Base-by-base conservation (phyloP, 306 rosid species). In the Dryas octopetala region DNA sequence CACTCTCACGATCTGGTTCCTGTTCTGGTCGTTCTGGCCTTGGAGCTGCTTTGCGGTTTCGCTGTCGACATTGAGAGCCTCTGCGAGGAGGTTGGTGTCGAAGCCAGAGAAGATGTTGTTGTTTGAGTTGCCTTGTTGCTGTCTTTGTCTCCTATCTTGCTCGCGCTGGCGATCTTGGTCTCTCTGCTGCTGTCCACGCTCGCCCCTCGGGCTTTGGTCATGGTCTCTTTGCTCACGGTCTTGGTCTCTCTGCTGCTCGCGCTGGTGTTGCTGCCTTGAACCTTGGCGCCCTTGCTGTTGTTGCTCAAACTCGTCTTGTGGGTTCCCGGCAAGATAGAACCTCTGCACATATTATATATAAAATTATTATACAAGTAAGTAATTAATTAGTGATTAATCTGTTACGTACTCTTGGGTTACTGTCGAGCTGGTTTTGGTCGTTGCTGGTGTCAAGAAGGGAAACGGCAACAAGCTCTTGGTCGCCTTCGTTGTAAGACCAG, bases 391-490 rank as follows among this genome's bases (percentile, higher is more conserved):
- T 13, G 5, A 6, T 61, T 4, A 52, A 41, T 17, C 19, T 10
- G 12, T 0, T 57, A 12, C 61, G 61, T 80, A 88, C 97, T 66
- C 93, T 79, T 0, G 96, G 97, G 13, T 16, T 28, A 7, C 49
- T 48, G 54, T 92, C 96, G 16, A 92, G 97, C 73, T 90, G 89
- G 87, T 92, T 88, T 12, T 9, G 67, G 0, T 12, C 0, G 86
- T 66, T 92, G 71, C 65, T 16, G 66, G 74, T 78, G 80, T 90
- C 81, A 1, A 79, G 80, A 53, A 92, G 88, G 71, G 46, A 44
- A 64, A 90, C 23, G 7, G 79, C 32, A 5, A 88, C 83, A 26
- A 90, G 66, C 2, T 19, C 14, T 14, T 52, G 10, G 7, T 77
- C 48, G 14, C 82, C 83, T n/a, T 87, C 53, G 67, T 86, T 86